Base-by-base conservation (phyloP, 805 yeast genomes). In the Monosporozyma solicola region DNA sequence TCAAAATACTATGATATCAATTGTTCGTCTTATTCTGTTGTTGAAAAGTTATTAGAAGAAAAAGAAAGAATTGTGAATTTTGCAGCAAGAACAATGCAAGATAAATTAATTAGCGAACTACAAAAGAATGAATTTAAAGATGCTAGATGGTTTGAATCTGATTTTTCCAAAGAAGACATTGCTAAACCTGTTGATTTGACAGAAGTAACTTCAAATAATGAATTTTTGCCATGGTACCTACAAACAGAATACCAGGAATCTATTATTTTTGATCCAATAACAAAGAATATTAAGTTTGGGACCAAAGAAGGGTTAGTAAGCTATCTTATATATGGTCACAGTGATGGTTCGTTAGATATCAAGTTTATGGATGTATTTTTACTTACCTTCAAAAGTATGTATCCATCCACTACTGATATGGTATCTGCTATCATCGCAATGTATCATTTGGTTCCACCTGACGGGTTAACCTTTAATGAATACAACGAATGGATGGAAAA, bases 391-490 rank as follows among this genome's bases (percentile, higher is more conserved):
- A 73, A 85, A 33, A 81, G 91, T 35, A 86, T 90, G 64, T 78
- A 84, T 71, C 75, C 85, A 2, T 25, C 50, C 29, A 77, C 94
- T 2, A 68, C 76, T 7, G 85, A 83, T 51, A 72, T 91, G 41
- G 71, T 87, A 47, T 74, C 75, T 33, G 63, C 78, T 45, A 69
- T 88, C 59, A 77, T 85, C 31, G 75, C 77, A 35, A 73, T 94
- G 52, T 92, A 83, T 68, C 76, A 82, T 51, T 69, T 80, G 15
- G 80, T 79, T 56, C 94, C 96, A 22, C 97, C 97, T 0, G 96
- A 87, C 61, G 96, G 95, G 0, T 70, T 92, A 54, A 80, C 87
- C 55, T 87, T 82, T 61, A 94, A 85, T 56, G 95, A 88, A 61
- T 87, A 85, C 66, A 80, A 81, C 45, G 69, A 76, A 7, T 89